Evolutionary conservation across 148 eudicot species (phyloP), one percentile per base, ranked within the genome.

Genomic region (Rhododendron ovatum): DNA sequence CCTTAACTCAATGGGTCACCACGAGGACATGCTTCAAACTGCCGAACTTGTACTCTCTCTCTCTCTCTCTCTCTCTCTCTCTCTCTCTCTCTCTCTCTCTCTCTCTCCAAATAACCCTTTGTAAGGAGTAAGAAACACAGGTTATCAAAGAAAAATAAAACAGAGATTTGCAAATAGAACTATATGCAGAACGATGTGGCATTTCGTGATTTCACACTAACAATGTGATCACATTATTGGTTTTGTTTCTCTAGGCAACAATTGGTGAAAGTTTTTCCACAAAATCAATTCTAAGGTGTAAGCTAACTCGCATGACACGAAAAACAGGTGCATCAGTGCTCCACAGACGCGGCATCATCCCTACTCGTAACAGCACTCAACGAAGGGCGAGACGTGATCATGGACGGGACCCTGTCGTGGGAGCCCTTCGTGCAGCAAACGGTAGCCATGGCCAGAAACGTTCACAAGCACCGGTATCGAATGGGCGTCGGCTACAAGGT

Each of bases 361-460:
- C 91, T 96, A 7, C 69, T 96, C 71, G 99, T 96, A 48, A 95
- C 98, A 14, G 99, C 98, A 0, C 88, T 96, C 3, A 96, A 96
- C 47, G 96, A 96, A 88, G 99, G 99, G 39, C 89, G 98, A 18
- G 99, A 96, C 28, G 99, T 96, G 74, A 95, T 96, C 84, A 90
- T 96, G 98, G 99, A 96, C 80, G 99, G 99, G 0, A 96, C 99
- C 24, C 61, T 96, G 2, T 91, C 99, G 35, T 96, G 99, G 99
- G 92, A 71, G 65, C 98, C 99, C 5, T 96, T 92, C 45, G 98
- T 96, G 3, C 92, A 91, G 84, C 99, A 96, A 85, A 94, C 96
- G 0, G 88, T 96, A 20, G 84, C 90, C 77, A 96, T 96, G 99
- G 99, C 93, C 0, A 90, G 98, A 51, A 92, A 93, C 7, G 94